Evolutionary conservation across 305 asterid genomes (phyloP).

Genomic region (Fraxinus baroniana): DNA sequence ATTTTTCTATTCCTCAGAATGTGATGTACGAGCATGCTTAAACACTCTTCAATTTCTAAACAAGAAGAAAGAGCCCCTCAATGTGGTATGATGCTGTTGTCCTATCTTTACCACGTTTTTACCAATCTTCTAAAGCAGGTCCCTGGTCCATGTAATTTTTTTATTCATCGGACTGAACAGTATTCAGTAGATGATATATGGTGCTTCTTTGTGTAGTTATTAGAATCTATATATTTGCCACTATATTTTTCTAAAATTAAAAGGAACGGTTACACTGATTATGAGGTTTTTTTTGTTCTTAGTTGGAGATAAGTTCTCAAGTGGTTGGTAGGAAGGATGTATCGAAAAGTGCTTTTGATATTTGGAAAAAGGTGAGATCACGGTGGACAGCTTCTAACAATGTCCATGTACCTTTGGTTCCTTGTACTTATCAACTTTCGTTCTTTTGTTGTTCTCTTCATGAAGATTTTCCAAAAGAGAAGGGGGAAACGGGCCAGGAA

Average conservation of each 20-base stretch:
- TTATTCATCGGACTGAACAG: slow-evolving; percentile 3
- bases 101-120: slow-evolving; percentile 6
- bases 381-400: slow-evolving; percentile 12
- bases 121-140: slow-evolving; percentile 16
- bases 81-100: slow-evolving; percentile 50
- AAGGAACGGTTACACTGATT: slow-evolving; percentile 10
- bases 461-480: slow-evolving; percentile 84
- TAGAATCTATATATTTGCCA: slow-evolving; percentile 3
- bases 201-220: slow-evolving; percentile 15
- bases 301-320: slow-evolving; percentile 92
- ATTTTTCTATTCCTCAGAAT: slow-evolving; percentile 49
- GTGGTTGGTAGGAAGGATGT: slow-evolving; percentile 92
- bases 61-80: slow-evolving; percentile 79
- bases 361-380: slow-evolving; percentile 93
- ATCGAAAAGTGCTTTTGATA: slow-evolving; percentile 78
- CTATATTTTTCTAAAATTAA: slow-evolving; percentile 6
- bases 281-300: slow-evolving; percentile 22
- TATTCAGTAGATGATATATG: slow-evolving; percentile 1
- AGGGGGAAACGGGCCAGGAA: slow-evolving; percentile 55
- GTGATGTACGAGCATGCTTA: slow-evolving; percentile 93
- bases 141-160: slow-evolving; percentile 16
- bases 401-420: slow-evolving; percentile 23
- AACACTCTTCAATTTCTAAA: slow-evolving; percentile 96
- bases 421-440: slow-evolving; percentile 16
- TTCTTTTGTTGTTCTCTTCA: slow-evolving; percentile 23